Base-by-base conservation (phyloP, 352 stramenopile species). In the Phytophthora capsici region DNA sequence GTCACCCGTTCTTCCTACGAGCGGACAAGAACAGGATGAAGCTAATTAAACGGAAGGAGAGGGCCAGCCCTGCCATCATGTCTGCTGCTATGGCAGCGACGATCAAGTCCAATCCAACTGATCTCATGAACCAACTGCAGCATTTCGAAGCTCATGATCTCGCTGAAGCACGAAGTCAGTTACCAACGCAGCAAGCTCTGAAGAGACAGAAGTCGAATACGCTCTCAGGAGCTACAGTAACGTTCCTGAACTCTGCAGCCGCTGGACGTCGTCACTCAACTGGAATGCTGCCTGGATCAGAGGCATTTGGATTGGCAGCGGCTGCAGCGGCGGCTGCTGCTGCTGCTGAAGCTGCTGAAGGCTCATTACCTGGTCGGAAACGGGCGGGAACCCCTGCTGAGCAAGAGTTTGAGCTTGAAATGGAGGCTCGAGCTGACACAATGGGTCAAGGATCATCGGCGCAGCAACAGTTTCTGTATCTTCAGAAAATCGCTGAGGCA, bases 41-140 rank as follows among this genome's bases (percentile, higher is more conserved):
- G 66, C 61, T 90, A 13, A 91, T 91, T 54, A 89, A 89, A 59
- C 73, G 83, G 40, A 91, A 91, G 57, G 82, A 91, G 45, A 60
- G 82, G 10, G 57, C 67, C 16, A 67, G 66, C 22, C 43, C 60
- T 4, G 56, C 53, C 0, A 40, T 57, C 26, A 58, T 74, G 48
- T 77, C 58, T 6, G 51, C 55, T 12, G 36, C 52, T 2, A 60
- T 63, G 43, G 25, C 43, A 2, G 50, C 57, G 7, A 51, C 43
- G 2, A 62, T 75, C 22, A 60, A 61, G 41, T 45, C 53, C 8
- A 66, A 64, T 14, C 40, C 69, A 2, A 70, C 66, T 22, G 48
- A 75, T 14, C 32, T 64, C 7, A 66, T 66, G 40, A 66, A 51
- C 4, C 55, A 36, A 0, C 40, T 60, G 14, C 50, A 54, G 38